Base-by-base conservation (phyloP, 768 basidiomycete genomes). In the Pholiota conissans region DNA sequence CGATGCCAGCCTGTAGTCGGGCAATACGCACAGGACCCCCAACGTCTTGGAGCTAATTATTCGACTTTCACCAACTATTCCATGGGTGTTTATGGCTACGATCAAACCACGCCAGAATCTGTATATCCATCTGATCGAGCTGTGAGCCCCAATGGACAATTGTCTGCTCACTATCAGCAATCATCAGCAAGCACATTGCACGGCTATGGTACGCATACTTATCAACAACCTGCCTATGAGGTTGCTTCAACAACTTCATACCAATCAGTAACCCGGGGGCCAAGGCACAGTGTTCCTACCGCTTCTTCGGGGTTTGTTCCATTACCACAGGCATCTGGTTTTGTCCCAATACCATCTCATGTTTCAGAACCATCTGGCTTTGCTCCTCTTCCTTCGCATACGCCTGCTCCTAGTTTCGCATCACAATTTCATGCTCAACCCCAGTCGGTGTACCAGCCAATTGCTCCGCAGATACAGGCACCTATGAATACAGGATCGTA, bases 221-320 rank as follows among this genome's bases (percentile, higher is more conserved):
- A 74, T 29, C 84, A 85, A 63, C 73, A 69, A 49, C 69, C 74
- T 26, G 62, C 68, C 37, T 73, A 73, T 51, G 76, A 79, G 54
- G 63, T 66, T 35, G 65, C 73, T 3, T 63, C 73, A 14, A 64
- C 74, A 26, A 61, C 72, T 20, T 68, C 65, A 40, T 71, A 75
- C 53, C 76, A 73, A 4, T 69, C 77, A 47, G 66, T 78, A 1
- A 64, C 69, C 27, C 78, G 79, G 62, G 83, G 82, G 30, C 83
- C 88, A 11, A 78, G 90, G 52, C 85, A 87, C 62, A 90, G 86
- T 62, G 73, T 89, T 57, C 87, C 89, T 18, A 65, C 81, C 0
- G 72, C 84, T 6, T 84, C 89, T 0, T 88, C 89, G 10, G 89
- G 90, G 11, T 92, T 90, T 63, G 73, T 83, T 52, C 85, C 89